Conservation (phyloP, 768 basidiomycete species). For the Kockovaella imperatae region DNA sequence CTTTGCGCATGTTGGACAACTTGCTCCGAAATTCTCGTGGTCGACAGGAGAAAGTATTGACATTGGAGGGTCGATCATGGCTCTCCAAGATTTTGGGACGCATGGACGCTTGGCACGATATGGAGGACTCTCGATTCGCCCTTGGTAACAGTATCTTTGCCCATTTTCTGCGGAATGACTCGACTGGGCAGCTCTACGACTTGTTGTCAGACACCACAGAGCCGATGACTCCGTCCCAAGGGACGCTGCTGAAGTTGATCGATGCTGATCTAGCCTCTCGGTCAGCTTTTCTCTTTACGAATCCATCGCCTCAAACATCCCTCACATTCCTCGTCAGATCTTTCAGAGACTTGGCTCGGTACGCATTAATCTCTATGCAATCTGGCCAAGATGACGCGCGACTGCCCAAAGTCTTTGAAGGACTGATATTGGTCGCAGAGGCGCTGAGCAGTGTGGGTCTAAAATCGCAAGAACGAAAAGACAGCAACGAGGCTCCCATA, state of each 20-base stretch:
- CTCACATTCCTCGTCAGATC: slow-evolving; percentile 54
- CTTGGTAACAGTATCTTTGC: slow-evolving; percentile 63
- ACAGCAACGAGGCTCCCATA: slow-evolving; percentile 26
- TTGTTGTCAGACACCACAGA: slow-evolving; percentile 60
- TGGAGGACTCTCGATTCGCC: slow-evolving; percentile 63
- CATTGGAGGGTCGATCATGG: slow-evolving; percentile 48
- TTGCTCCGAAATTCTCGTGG: slow-evolving; percentile 56
- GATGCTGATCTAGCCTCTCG: slow-evolving; percentile 62
- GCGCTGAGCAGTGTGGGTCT: slow-evolving; percentile 59
- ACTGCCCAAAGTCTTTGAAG: slow-evolving; percentile 70
- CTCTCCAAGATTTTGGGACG: slow-evolving; percentile 62
- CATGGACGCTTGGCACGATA: slow-evolving; percentile 64
- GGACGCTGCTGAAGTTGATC: slow-evolving; percentile 74
- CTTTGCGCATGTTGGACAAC: slow-evolving; percentile 65
- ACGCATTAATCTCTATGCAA: slow-evolving; percentile 36
- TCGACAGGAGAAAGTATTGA: slow-evolving; percentile 47
- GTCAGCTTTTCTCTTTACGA: background rate
- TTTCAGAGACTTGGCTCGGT: slow-evolving; percentile 58
- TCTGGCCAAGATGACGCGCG: slow-evolving; percentile 51
- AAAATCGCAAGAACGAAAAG: slow-evolving; percentile 50
- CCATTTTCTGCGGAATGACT: slow-evolving; percentile 45
- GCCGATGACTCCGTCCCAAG: slow-evolving; percentile 74
- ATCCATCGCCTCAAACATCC: background rate
- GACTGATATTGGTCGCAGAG: slow-evolving; percentile 67
- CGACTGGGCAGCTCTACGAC: slow-evolving; percentile 56